Conservation (phyloP, 2,329 filamentous ascomycete genomes). For the Clarireedia sp. region DNA sequence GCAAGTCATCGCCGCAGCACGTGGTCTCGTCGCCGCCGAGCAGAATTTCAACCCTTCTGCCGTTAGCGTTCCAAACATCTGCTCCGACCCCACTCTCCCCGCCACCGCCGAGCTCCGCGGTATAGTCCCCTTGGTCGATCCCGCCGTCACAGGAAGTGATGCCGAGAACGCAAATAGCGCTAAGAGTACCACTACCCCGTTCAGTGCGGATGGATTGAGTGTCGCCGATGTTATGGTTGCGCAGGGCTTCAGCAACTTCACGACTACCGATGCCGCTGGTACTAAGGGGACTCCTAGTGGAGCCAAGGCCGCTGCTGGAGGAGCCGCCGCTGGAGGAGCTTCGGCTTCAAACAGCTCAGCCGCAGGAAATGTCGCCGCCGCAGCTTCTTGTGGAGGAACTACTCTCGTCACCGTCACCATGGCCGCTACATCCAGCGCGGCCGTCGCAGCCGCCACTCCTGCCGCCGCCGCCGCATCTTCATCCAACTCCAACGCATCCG, state of each 20-base stretch:
- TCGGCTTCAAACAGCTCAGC: constrained; percentile 9
- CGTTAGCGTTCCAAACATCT: constrained; percentile 52
- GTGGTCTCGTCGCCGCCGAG: constrained; percentile 57
- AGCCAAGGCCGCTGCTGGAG: not conserved
- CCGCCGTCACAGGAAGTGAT: constrained; percentile 48
- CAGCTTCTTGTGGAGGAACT: constrained; percentile 14
- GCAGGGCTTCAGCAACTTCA: constrained; percentile 57
- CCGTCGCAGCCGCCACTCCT: not conserved
- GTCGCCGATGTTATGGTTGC: constrained; percentile 56
- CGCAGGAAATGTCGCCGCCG: not conserved
- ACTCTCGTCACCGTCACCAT: constrained; percentile 15
- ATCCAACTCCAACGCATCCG: not conserved
- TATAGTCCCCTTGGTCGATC: constrained; percentile 60
- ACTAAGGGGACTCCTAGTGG: constrained; percentile 28
- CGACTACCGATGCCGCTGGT: constrained; percentile 32
- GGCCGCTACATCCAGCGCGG: not conserved
- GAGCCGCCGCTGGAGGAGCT: constrained; percentile 3
- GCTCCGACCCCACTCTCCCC: constrained; percentile 54
- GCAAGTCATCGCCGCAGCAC: constrained; percentile 53
- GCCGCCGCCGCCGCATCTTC: not conserved
- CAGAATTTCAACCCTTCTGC: constrained; percentile 67
- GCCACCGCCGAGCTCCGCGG: constrained; percentile 53
- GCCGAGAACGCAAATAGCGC: constrained; percentile 53
- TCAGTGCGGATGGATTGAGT: constrained; percentile 52
- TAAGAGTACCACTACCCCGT: constrained; percentile 43